These are phyloP conservation scores for Liquidambar formosana DNA, from an alignment of 164 flowering plant genomes.

Conservation along the genomic window DNA sequence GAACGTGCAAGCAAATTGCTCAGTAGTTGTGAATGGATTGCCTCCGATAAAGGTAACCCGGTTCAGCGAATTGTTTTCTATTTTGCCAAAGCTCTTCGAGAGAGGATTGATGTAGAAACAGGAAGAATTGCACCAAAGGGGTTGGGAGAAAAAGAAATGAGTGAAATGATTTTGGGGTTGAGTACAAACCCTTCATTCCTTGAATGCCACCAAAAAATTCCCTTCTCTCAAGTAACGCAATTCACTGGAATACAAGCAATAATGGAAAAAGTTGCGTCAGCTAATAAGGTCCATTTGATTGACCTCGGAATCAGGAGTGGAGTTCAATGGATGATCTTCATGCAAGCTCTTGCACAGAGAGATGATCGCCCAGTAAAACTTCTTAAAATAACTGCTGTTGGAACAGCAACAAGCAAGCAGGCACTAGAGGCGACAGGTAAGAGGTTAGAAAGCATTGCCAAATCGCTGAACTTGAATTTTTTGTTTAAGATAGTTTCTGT, in stretches of 20 bases:
- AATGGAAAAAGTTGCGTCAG: conserved; percentile 16
- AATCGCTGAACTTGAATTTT: conserved; percentile 29
- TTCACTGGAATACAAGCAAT: conserved; percentile 32
- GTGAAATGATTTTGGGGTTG: conserved; percentile 7
- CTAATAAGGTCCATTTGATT: conserved; percentile 31
- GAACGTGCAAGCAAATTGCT: conserved; percentile 33
- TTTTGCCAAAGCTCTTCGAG: conserved; percentile 39
- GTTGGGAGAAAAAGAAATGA: not conserved
- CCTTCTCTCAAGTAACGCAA: conserved; percentile 28
- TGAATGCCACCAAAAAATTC: conserved; percentile 16
- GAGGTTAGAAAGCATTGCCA: conserved; percentile 28
- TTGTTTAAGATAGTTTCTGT: conserved; percentile 23
- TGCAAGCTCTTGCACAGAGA: conserved; percentile 33
- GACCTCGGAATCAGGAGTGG: conserved; percentile 45
- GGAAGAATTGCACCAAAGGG: conserved; percentile 8
- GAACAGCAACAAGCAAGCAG: not conserved
- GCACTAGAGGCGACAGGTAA: conserved; percentile 25
- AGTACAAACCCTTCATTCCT: conserved; percentile 3
- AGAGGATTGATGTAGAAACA: conserved; percentile 29
- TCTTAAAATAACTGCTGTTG: conserved; percentile 36
- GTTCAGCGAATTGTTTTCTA: conserved; percentile 28
- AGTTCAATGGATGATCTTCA: conserved; percentile 39
- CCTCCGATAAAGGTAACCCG: conserved; percentile 24
- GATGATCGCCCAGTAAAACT: conserved; percentile 5
- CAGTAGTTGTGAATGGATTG: conserved; percentile 20